Evolutionary conservation across 208 protist genomes (phyloP), one percentile per base, ranked within the genome.

Genomic region (Leishmania mexicana): DNA sequence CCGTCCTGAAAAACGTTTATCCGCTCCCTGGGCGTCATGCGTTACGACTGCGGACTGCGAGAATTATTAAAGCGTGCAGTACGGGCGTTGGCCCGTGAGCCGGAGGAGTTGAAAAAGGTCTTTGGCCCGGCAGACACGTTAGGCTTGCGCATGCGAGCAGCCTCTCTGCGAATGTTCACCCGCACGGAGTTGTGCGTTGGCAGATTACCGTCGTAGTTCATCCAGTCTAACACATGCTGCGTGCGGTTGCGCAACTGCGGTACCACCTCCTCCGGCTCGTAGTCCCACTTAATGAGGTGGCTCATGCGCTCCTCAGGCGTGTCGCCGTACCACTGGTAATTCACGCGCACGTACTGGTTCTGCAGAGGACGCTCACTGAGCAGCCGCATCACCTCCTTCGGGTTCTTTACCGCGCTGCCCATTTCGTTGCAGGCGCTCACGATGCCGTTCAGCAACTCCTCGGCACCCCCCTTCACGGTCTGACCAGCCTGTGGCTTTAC

Each of bases 321-420:
- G 80, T 98, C 95, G 78, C 95, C 95, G 81, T 90, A 96, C 95
- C 95, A 98, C 89, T 98, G 95, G 81, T 98, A 98, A 85, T 98
- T 88, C 49, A 98, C 87, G 28, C 93, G 93, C 38, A 98, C 85
- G 87, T 96, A 98, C 79, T 94, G 89, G 75, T 98, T 97, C 78
- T 98, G 95, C 79, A 96, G 82, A 15, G 95, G 92, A 8, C 95
- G 91, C 80, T 97, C 93, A 80, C 95, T 94, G 8, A 97, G 86
- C 73, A 82, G 11, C 3, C 89, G 85, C 85, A 92, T 96, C 70
- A 88, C 81, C 81, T 94, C 89, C 81, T 91, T 92, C 19, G 93
- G 87, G 70, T 97, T 70, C 78, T 57, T 49, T 40, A 96, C 95
- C 7, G 85, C 81, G n/a, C 79, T 81, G 68, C 93, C 95, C 42